phyloP scores from a whole-genome alignment of 208 protist genomes.

The Strigomonas culicis region DNA sequence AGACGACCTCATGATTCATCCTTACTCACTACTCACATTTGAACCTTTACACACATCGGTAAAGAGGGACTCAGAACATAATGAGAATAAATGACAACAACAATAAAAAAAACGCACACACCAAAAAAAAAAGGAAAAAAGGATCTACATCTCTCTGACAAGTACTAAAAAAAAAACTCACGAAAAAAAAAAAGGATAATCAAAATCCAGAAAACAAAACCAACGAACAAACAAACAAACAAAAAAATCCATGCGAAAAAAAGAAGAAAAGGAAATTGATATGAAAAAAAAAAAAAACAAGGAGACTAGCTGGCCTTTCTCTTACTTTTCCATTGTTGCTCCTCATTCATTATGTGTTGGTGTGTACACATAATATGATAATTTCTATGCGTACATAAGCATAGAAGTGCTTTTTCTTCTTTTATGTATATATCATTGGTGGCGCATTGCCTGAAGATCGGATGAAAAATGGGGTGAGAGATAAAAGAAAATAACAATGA shows the following conservation, averaged over 20 bases:
- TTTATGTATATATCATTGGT: neutral
- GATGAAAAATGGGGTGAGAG: neutral
- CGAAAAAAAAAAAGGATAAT: neutral
- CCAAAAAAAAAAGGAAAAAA: constrained; percentile 3
- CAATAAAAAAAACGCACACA: neutral
- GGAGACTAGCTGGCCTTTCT: neutral
- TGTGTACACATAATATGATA: neutral
- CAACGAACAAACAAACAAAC: constrained; percentile 6
- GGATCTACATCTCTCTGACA: neutral
- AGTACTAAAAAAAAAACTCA: constrained; percentile 1
- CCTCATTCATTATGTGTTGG: neutral
- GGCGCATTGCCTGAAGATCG: too few relatives aligned
- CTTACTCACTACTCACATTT: too few relatives aligned
- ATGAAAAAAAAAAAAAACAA: constrained; percentile 8
- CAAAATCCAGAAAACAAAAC: constrained; percentile 4
- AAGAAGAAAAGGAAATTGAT: constrained; percentile 13
- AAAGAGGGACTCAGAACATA: neutral
- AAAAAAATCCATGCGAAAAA: constrained; percentile 12
- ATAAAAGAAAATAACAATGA: too few relatives aligned
- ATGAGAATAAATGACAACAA: constrained; percentile 10
- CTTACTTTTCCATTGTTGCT: neutral
- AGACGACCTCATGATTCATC: too few relatives aligned
- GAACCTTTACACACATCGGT: too few relatives aligned
- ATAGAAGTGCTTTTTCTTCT: neutral
- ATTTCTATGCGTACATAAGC: neutral